Evolutionary conservation across 306 rosid species (phyloP).

Genomic region (Cicer bijugum): DNA sequence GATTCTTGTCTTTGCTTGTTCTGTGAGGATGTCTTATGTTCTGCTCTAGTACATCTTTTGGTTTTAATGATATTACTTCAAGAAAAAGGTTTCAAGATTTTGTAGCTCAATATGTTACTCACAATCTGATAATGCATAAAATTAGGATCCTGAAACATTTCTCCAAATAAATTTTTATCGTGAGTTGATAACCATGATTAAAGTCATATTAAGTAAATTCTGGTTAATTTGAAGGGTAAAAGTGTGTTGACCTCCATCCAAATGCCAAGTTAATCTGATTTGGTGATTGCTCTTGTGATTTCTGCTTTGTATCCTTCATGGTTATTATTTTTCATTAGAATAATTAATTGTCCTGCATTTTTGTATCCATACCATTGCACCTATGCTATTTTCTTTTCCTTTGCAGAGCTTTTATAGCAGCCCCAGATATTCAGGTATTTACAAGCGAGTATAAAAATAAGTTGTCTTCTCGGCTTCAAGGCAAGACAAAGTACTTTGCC

Average conservation of each 20-base stretch:
- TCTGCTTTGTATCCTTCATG: constrained; percentile 24
- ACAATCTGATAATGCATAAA: not conserved
- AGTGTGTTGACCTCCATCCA: constrained; percentile 10
- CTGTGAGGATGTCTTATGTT: not conserved
- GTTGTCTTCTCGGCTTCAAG: constrained; percentile 71
- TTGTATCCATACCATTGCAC: constrained; percentile 39
- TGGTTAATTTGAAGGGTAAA: constrained; percentile 8
- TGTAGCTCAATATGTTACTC: constrained; percentile 2
- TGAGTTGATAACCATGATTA: constrained; percentile 27
- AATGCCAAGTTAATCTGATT: constrained; percentile 21
- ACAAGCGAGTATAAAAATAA: constrained; percentile 74
- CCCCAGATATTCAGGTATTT: constrained; percentile 83
- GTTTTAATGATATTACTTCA: not conserved
- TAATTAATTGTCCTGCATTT: constrained; percentile 25
- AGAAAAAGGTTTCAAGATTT: constrained; percentile 13
- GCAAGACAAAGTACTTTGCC: constrained; percentile 73
- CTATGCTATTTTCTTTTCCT: constrained; percentile 42
- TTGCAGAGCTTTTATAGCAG: constrained; percentile 95
- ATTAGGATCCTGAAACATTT: constrained; percentile 20
- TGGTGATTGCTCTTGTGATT: constrained; percentile 23
- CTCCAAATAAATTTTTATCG: not conserved
- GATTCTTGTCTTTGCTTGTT: constrained; percentile 37
- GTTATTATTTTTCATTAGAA: constrained; percentile 30
- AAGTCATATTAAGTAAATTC: constrained; percentile 5
- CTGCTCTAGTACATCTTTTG: not conserved